Evolutionary conservation across 768 basidiomycete species (phyloP).

Genomic region (Rhizopogon vesiculosus): DNA sequence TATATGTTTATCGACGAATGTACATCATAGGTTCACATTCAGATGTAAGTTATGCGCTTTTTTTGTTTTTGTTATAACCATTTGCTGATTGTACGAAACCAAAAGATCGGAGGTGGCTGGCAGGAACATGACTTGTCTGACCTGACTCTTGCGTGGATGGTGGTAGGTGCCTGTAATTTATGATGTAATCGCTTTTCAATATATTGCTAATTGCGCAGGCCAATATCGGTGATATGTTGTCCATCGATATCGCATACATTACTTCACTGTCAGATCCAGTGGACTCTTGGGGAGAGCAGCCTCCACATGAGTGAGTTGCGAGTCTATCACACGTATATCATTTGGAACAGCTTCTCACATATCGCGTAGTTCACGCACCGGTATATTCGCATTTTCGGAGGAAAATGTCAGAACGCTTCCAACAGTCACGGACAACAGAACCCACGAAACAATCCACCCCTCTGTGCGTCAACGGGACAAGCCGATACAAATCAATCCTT

Average conservation of each 20-base stretch:
- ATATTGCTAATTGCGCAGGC: conserved; percentile 32
- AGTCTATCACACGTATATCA: neutral
- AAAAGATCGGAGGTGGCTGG: conserved; percentile 69
- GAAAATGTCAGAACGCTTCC: conserved; percentile 46
- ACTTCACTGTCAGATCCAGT: conserved; percentile 44
- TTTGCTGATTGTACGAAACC: neutral
- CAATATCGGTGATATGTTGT: conserved; percentile 50
- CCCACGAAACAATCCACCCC: conserved; percentile 57
- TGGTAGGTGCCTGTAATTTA: conserved; percentile 33
- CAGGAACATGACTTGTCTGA: conserved; percentile 64
- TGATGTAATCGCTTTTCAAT: neutral
- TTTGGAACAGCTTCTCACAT: neutral
- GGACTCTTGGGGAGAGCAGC: conserved; percentile 56
- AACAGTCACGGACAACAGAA: conserved; percentile 35
- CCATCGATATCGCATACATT: conserved; percentile 53
- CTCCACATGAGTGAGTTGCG: conserved; percentile 54
- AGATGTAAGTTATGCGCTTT: conserved; percentile 8
- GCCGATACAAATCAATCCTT: conserved; percentile 36
- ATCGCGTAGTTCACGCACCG: conserved; percentile 40
- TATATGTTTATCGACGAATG: neutral
- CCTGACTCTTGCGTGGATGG: conserved; percentile 61
- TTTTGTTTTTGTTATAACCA: neutral
- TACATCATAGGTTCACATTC: conserved; percentile 25
- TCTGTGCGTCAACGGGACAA: conserved; percentile 44
- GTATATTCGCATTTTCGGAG: conserved; percentile 48